These are phyloP conservation scores for Cladosporium velox DNA, from an alignment of 2,329 filamentous ascomycete species.

Conservation along the genomic window DNA sequence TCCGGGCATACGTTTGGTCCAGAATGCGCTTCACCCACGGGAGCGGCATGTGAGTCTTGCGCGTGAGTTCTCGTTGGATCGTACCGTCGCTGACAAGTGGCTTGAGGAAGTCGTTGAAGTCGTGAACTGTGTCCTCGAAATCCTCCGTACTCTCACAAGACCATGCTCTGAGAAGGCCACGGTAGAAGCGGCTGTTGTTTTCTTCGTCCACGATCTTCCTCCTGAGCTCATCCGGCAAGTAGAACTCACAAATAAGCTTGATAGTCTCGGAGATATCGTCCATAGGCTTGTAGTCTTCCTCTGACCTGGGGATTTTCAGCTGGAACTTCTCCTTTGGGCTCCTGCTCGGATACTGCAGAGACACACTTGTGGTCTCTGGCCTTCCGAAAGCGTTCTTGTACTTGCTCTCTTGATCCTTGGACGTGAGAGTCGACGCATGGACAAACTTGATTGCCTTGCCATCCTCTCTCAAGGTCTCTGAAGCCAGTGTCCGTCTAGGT, in stretches of 20 bases:
- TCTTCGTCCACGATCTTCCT: slow-evolving; percentile 46
- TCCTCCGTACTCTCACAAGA: slow-evolving; percentile 64
- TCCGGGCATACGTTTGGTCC: slow-evolving; percentile 83
- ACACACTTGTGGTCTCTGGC: slow-evolving; percentile 44
- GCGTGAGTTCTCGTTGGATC: slow-evolving; percentile 70
- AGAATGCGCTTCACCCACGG: slow-evolving; percentile 69
- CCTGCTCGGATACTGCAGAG: slow-evolving; percentile 81
- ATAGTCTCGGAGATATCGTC: slow-evolving; percentile 61
- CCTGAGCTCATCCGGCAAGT: slow-evolving; percentile 69
- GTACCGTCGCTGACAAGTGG: slow-evolving; percentile 68
- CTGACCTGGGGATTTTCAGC: slow-evolving; percentile 67
- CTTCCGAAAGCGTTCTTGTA: slow-evolving; percentile 55
- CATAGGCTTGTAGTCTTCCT: slow-evolving; percentile 64
- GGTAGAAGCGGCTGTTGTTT: slow-evolving; percentile 71
- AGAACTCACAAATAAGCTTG: slow-evolving; percentile 67
- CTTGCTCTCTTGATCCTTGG: slow-evolving; percentile 44
- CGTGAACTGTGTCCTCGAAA: slow-evolving; percentile 71
- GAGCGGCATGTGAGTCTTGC: slow-evolving; percentile 69
- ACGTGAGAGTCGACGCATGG: slow-evolving; percentile 46
- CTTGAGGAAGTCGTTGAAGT: slow-evolving; percentile 74
- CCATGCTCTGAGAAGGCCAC: slow-evolving; percentile 73
- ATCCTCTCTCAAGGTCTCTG: slow-evolving; percentile 24
- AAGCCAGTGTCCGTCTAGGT: slow-evolving; percentile 28
- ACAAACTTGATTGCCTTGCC: slow-evolving; percentile 38
- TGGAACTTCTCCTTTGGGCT: slow-evolving; percentile 57